phyloP scores from a whole-genome alignment of 2,329 filamentous ascomycete genomes.

The Dichotomopilus funicola region DNA sequence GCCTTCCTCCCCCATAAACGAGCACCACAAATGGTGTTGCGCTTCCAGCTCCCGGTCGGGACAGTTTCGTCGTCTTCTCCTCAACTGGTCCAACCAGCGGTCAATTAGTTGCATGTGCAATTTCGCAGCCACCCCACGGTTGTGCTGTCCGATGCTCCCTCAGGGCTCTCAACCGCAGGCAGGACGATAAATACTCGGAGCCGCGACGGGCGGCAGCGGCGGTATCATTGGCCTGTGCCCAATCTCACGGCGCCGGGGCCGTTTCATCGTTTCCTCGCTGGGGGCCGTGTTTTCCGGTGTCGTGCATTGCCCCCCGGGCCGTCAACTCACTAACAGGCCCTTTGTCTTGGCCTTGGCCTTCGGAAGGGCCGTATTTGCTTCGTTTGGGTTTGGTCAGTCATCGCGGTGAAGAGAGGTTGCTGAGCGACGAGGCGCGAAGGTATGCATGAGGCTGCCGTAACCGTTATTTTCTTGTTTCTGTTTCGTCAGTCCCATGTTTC shows the following conservation, averaged over 20 bases:
- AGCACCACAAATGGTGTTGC: no score
- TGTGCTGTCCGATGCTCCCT: background rate
- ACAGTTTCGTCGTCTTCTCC: no score
- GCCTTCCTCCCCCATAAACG: no score
- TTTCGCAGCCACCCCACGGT: constrained; percentile 3
- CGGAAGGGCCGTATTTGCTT: no score
- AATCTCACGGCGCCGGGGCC: background rate
- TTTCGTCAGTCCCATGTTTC: no score
- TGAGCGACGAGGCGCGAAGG: no score
- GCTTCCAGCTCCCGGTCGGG: no score
- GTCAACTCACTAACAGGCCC: background rate
- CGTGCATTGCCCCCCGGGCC: background rate
- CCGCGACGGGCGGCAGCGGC: background rate
- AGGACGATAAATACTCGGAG: constrained; percentile 14
- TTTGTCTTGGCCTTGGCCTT: background rate
- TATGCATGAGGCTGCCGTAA: no score
- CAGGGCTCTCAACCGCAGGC: background rate
- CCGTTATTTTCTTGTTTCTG: no score
- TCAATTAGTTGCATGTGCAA: constrained; percentile 1
- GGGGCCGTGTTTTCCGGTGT: constrained; percentile 4
- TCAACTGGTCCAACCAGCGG: background rate
- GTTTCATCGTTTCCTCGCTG: constrained; percentile 2
- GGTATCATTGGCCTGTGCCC: background rate
- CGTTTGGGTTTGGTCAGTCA: no score
- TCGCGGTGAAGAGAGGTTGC: no score